These are phyloP conservation scores for Polygonum maritimum DNA, from an alignment of 148 eudicot genomes.

Conservation along the genomic window DNA sequence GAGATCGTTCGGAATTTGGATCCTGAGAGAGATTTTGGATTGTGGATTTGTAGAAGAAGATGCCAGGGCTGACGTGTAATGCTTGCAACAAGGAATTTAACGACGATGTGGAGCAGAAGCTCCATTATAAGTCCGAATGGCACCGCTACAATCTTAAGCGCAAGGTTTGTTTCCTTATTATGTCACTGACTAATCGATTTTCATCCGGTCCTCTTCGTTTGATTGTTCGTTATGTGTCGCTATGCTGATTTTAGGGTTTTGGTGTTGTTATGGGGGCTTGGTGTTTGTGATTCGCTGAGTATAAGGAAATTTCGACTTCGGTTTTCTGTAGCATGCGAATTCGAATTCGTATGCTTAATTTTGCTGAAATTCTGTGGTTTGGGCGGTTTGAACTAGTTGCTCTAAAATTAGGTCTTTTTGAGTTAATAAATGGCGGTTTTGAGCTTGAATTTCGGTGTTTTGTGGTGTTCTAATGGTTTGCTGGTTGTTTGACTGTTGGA, in stretches of 20 bases:
- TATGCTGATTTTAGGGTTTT: background rate
- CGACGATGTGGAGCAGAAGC: conserved; percentile 67
- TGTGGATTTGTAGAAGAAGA: conserved; percentile 13
- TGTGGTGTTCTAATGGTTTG: too few relatives aligned
- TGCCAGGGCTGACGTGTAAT: conserved; percentile 82
- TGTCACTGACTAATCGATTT: background rate
- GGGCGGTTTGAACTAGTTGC: too few relatives aligned
- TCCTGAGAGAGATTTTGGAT: background rate
- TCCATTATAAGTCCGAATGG: conserved; percentile 98
- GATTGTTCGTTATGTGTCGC: background rate
- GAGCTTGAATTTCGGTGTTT: too few relatives aligned
- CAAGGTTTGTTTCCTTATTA: conserved; percentile 39
- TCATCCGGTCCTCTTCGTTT: background rate
- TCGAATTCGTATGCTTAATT: too few relatives aligned
- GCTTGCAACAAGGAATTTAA: conserved; percentile 77
- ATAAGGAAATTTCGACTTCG: too few relatives aligned
- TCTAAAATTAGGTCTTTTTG: too few relatives aligned
- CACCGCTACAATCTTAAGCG: conserved; percentile 99
- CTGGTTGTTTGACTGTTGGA: too few relatives aligned
- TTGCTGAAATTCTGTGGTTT: too few relatives aligned
- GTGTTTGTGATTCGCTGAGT: background rate
- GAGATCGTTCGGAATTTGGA: too few relatives aligned
- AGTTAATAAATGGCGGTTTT: too few relatives aligned
- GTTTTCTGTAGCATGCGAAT: too few relatives aligned
- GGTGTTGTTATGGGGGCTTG: background rate